Conservation (phyloP, 768 basidiomycete species). For the Leucocoprinus leucothites region DNA sequence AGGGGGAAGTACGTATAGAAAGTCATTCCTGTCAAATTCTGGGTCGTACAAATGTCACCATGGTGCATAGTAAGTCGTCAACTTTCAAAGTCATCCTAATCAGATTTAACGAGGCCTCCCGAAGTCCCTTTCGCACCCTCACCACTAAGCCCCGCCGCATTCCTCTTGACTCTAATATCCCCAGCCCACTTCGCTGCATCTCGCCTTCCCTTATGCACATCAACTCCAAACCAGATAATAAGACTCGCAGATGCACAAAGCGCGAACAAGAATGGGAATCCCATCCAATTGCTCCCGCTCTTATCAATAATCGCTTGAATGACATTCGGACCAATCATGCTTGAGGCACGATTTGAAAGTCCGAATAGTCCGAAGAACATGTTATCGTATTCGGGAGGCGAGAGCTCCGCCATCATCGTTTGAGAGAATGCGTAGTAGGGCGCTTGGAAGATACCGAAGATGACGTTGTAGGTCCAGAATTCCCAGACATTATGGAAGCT, state of each 20-base stretch:
- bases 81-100: too few species aligned
- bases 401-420: slow-evolving; percentile 88
- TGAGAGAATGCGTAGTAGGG: slow-evolving; percentile 87
- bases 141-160: background rate
- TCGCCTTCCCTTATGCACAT: slow-evolving; percentile 57
- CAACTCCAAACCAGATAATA: slow-evolving; percentile 75
- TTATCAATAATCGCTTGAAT: slow-evolving; percentile 79
- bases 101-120: background rate
- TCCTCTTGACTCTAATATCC: slow-evolving; percentile 17
- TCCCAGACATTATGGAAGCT: slow-evolving; percentile 81
- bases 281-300: slow-evolving; percentile 74
- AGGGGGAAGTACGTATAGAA: too few species aligned
- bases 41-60: too few species aligned
- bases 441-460: slow-evolving; percentile 81
- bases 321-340: slow-evolving; percentile 84
- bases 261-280: slow-evolving; percentile 82
- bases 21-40: too few species aligned
- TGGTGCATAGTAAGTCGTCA: too few species aligned
- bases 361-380: slow-evolving; percentile 89
- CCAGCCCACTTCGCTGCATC: slow-evolving; percentile 63
- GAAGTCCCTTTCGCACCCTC: background rate
- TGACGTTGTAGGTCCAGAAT: slow-evolving; percentile 83
- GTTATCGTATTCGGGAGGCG: slow-evolving; percentile 85
- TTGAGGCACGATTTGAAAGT: slow-evolving; percentile 81
- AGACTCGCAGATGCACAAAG: slow-evolving; percentile 63